Evolutionary conservation across 208 protist species (phyloP).

Genomic region (Kentomonas sorsogonicus): DNA sequence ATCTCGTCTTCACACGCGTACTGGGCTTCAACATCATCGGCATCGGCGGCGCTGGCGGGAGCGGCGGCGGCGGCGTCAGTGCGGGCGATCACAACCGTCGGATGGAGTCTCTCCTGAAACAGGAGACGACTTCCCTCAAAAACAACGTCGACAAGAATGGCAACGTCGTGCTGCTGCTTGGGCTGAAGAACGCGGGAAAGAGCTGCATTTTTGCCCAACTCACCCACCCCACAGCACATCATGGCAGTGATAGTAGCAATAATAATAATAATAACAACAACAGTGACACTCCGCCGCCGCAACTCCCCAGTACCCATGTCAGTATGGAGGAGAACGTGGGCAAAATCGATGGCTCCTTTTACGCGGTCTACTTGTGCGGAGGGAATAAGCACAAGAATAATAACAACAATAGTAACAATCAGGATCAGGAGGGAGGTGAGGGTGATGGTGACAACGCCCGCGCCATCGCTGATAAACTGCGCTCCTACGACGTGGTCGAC

Average conservation of each 20-base stretch:
- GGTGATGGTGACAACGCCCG: conserved; percentile 4
- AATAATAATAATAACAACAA: too few relatives aligned
- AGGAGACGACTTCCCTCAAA: conserved; percentile 10
- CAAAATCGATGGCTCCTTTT: not conserved
- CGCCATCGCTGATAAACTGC: too few relatives aligned
- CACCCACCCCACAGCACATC: not conserved
- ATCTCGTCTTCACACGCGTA: too few relatives aligned
- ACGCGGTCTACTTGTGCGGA: too few relatives aligned
- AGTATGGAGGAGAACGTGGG: conserved; percentile 65
- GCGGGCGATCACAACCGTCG: conserved; percentile 4
- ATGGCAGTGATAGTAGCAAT: too few relatives aligned
- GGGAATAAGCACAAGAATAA: too few relatives aligned
- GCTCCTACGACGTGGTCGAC: conserved; percentile 72
- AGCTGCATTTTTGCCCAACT: conserved; percentile 74
- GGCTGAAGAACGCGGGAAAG: conserved; percentile 68
- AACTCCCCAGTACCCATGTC: conserved; percentile 30
- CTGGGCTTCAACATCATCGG: too few relatives aligned
- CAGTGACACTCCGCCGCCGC: not conserved
- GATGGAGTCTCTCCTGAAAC: conserved; percentile 3
- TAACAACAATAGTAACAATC: too few relatives aligned
- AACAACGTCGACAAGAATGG: too few relatives aligned
- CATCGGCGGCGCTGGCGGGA: conserved; percentile 9
- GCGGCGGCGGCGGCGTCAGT: conserved; percentile 17
- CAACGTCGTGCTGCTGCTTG: conserved; percentile 42
- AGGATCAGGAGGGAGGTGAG: not conserved